Evolutionary conservation across 225 moss, liverwort and hornwort species (phyloP), one percentile per base, ranked within the genome.

Genomic region (Sphagnum tenellum): DNA sequence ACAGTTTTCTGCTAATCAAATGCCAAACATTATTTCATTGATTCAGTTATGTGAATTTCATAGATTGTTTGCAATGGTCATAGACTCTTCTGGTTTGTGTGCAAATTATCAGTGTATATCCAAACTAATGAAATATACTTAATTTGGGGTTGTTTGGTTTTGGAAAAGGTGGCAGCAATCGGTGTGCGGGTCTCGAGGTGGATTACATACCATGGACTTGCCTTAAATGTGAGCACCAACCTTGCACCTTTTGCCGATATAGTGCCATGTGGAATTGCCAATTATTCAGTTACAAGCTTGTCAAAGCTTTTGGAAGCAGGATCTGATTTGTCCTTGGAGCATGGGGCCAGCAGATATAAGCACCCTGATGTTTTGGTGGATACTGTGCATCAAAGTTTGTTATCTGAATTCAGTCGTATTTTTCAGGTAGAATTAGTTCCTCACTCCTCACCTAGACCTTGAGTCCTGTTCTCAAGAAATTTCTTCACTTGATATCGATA

Each of bases 131-230:
- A 29, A 29, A 29, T 29, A 29, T 29, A 29, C 8, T 4, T 4
- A 68, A 68, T 4, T 57, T 3, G 57, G 57, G 5, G 11, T 46
- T 67, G 11, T 29, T 29, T 29, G 29, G 29, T 29, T 29, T 29
- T 47, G 29, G 48, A 12, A 45, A 84, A 95, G 78, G 88, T 95
- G 68, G 94, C 94, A 56, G 91, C 91, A 48, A 89, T 91, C 60
- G 94, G 94, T 46, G 75, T 91, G 12, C 78, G 89, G 57, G 94
- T 89, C 47, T 88, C 87, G 6, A 69, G 89, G 69, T 95, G 94
- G 94, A 88, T 91, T 56, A 95, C 89, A 10, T 89, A 91, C 69
- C 94, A 95, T 65, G 91, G 91, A 51, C 82, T 95, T 12, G 89
- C 91, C 50, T 61, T 95, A 59, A 95, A 95, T 67, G 91, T 89